Evolutionary conservation across 2,329 filamentous ascomycete genomes (phyloP).

Genomic region (Periconia digitata): DNA sequence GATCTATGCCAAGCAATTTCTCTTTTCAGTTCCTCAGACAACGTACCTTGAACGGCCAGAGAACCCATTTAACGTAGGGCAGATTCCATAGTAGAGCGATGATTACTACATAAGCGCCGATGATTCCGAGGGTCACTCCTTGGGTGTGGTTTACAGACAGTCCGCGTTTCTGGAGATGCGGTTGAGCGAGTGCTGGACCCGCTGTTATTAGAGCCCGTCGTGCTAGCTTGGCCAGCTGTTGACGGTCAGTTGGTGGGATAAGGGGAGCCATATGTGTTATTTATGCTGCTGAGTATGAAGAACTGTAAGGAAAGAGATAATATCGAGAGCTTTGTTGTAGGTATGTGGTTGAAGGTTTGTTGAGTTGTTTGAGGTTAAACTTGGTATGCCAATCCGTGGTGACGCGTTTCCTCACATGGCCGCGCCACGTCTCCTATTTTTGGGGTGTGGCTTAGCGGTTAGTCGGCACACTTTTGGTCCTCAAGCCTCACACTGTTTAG

Average conservation of each 20-base stretch:
- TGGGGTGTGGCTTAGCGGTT: constrained; percentile 1
- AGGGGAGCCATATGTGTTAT: constrained; percentile 23
- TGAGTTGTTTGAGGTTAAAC: background rate
- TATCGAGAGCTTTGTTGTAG: background rate
- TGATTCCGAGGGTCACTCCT: constrained; percentile 69
- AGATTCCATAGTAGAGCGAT: constrained; percentile 81
- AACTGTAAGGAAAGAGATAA: background rate
- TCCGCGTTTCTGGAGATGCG: constrained; percentile 49
- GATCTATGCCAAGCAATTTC: constrained; percentile 3
- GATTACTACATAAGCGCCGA: constrained; percentile 69
- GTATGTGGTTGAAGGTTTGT: background rate
- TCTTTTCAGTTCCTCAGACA: background rate
- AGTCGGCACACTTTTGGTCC: too few species aligned
- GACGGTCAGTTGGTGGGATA: constrained; percentile 13
- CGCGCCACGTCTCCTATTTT: constrained; percentile 1
- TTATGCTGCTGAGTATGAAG: background rate
- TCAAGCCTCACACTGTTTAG: too few species aligned
- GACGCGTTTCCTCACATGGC: background rate
- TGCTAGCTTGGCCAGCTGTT: constrained; percentile 25
- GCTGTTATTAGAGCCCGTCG: constrained; percentile 27
- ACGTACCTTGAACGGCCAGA: constrained; percentile 78
- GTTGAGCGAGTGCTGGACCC: constrained; percentile 27
- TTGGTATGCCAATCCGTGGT: background rate
- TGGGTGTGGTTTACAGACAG: constrained; percentile 69
- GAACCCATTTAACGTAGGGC: constrained; percentile 70